These are phyloP conservation scores for Aspergillus pseudoglaucus DNA, from an alignment of 2,329 filamentous ascomycete genomes.

Conservation along the genomic window DNA sequence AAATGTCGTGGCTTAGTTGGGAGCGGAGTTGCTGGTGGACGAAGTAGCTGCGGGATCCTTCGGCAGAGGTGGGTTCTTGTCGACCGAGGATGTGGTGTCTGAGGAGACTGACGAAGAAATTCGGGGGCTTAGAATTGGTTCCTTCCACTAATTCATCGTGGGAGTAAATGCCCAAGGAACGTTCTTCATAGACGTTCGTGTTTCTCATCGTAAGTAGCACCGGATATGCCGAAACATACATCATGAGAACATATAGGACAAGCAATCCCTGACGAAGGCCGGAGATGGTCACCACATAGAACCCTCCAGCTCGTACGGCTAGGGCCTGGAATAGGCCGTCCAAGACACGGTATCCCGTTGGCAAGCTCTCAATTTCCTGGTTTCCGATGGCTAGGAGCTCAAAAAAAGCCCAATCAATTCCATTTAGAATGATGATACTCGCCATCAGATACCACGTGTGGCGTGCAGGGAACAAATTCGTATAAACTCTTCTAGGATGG, in stretches of 20 bases:
- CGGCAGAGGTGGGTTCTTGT: conserved; percentile 11
- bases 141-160: conserved; percentile 22
- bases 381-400: conserved; percentile 62
- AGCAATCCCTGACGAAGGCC: conserved; percentile 41
- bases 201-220: conserved; percentile 43
- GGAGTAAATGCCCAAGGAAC: conserved; percentile 50
- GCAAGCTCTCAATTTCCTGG: conserved; percentile 46
- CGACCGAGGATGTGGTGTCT: conserved; percentile 20
- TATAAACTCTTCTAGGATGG: conserved; percentile 30
- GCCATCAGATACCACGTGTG: conserved; percentile 62
- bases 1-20: conserved; percentile 61
- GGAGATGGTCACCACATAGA: conserved; percentile 36
- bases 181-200: conserved; percentile 67
- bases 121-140: conserved; percentile 13
- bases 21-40: conserved; percentile 54
- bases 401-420: conserved; percentile 59
- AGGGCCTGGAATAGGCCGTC: conserved; percentile 60
- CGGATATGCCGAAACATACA: conserved; percentile 34
- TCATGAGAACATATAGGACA: conserved; percentile 33
- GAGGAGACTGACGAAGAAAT: conserved; percentile 20
- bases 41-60: conserved; percentile 42
- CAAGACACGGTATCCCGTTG: conserved; percentile 49
- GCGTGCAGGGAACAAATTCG: conserved; percentile 53
- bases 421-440: conserved; percentile 55
- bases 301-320: conserved; percentile 26